These are phyloP conservation scores for Elaeis oleifera DNA, from an alignment of 202 grass and related monocot species.

Conservation along the genomic window DNA sequence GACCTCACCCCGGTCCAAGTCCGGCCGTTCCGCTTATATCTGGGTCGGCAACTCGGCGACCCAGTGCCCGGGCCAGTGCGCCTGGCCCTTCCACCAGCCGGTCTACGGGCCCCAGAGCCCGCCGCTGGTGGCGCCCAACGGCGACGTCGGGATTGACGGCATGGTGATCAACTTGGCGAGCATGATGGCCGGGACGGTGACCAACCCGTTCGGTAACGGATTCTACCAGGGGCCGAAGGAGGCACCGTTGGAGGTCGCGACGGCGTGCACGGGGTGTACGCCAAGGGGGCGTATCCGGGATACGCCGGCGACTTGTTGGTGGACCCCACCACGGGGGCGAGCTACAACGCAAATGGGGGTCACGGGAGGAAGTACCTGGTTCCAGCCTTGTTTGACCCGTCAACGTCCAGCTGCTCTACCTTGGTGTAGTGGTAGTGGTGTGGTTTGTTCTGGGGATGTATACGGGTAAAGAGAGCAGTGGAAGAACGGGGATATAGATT, in stretches of 20 bases:
- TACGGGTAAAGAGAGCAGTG: too few relatives aligned
- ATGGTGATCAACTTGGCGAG: conserved; percentile 85
- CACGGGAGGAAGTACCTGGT: conserved; percentile 69
- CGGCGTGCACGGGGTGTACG: conserved; percentile 61
- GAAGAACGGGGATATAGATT: not conserved
- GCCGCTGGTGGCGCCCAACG: conserved; percentile 62
- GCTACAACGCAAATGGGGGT: conserved; percentile 72
- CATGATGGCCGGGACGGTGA: conserved; percentile 73
- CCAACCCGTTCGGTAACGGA: conserved; percentile 79
- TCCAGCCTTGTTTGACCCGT: conserved; percentile 73
- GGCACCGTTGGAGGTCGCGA: conserved; percentile 41
- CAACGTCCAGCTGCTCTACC: conserved; percentile 70
- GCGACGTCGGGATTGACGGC: conserved; percentile 76
- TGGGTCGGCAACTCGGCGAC: conserved; percentile 84
- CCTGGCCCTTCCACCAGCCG: conserved; percentile 94
- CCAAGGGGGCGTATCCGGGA: conserved; percentile 81
- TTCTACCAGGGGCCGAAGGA: conserved; percentile 68
- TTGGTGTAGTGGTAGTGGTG: conserved; percentile 32
- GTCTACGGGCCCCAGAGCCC: conserved; percentile 63
- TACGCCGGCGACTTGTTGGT: conserved; percentile 57
- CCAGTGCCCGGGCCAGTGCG: conserved; percentile 87
- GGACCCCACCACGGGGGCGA: conserved; percentile 50
- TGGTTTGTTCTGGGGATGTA: not conserved
- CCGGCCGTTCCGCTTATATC: conserved; percentile 63
- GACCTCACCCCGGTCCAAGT: conserved; percentile 34